Base-by-base conservation (phyloP, 208 protist genomes). In the Ichthyophonus hoferi region DNA sequence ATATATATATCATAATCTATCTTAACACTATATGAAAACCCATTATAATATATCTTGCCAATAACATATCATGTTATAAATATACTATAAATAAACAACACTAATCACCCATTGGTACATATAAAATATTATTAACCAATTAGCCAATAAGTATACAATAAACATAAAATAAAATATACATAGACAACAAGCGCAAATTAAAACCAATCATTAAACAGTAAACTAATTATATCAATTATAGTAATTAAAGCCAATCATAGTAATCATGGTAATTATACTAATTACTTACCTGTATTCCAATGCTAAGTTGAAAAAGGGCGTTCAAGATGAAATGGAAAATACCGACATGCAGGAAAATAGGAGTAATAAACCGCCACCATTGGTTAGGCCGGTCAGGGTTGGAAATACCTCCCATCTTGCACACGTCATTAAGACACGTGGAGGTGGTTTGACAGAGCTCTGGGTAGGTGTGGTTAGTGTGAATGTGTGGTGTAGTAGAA, bases 311-410 rank as follows among this genome's bases (percentile, higher is more conserved):
- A 33, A 89, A 78, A 12, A 83, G 2, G 0, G 77, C 7, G 38
- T 88, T 88, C 35, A 92, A 79, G 58, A 88, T 0, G n/a, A 91
- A 79, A 78, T 92, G 90, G 14, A 92, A 33, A 24, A 92, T 79
- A 40, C 92, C 92, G 14, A 91, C 91, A 78, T 94, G 91, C 37
- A 92, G 78, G 79, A 92, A 94, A 14, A 94, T 90, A 1, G 90
- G 81, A 14, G 42, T 86, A 58, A 90, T 83, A 33, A 89, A 91
- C 41, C 90, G 58, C n/a, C 41, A 89, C 85, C 88, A 88, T 40
- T 92, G 90, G 41, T 90, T 87, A 17, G 90, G 90, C 0, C 89
- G 24, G 17, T 88, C 37, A 2, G 77, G 83, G 40, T 87, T 34
- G 1, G 2, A 31, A 42, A 88, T n/a, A n/a, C 90, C 90, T 1